A percentile compares a stretch with the other conserved stretches of the same genome.
phyloP scores from a whole-genome alignment of 2,329 filamentous ascomycete species.

The Penicillium janthinellum region DNA sequence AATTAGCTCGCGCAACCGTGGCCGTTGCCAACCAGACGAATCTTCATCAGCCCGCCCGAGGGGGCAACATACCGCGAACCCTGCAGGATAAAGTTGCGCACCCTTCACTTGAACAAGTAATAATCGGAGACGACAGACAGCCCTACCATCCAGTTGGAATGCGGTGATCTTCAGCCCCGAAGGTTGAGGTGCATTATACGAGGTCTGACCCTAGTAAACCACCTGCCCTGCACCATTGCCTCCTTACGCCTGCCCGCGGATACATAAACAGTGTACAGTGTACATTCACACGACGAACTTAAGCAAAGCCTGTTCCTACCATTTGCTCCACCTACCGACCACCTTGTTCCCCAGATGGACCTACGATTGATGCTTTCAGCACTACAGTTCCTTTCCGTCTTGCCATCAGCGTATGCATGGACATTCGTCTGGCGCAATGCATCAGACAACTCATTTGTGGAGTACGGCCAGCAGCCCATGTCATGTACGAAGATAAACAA shows the following conservation, averaged over 20 bases:
- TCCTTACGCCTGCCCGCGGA: constrained; percentile 1
- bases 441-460: constrained; percentile 8
- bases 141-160: constrained; percentile 3
- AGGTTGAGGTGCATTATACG: constrained; percentile 2
- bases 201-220: not conserved
- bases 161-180: not conserved
- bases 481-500: constrained; percentile 13
- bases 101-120: constrained; percentile 1
- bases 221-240: not conserved
- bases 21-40: not conserved
- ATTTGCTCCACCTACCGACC: not conserved
- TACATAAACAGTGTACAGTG: not conserved
- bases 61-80: constrained; percentile 1
- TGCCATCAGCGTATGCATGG: constrained; percentile 9
- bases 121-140: constrained; percentile 1
- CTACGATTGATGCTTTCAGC: not conserved
- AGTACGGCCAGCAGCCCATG: constrained; percentile 6
- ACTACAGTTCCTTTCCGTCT: constrained; percentile 4
- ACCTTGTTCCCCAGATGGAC: not conserved
- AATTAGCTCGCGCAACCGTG: not conserved
- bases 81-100: constrained; percentile 4
- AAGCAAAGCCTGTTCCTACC: not conserved
- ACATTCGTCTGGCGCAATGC: constrained; percentile 17
- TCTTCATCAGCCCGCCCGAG: not conserved
- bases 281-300: not conserved